These are phyloP conservation scores for Podaxis rugospora DNA, from an alignment of 768 basidiomycete genomes.

Conservation along the genomic window DNA sequence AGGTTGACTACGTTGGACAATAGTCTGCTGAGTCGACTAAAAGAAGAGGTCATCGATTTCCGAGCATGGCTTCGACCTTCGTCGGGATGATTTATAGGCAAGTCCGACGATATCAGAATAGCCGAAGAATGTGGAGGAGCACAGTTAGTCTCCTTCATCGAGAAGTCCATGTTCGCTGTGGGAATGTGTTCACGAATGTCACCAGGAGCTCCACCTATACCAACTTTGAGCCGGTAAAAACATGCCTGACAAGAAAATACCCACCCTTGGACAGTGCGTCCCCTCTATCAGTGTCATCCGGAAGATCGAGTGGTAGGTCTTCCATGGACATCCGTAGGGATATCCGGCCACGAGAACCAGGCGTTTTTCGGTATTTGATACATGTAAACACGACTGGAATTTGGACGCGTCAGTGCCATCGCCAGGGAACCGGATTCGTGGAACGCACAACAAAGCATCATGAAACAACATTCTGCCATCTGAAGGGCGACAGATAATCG, in stretches of 20 bases:
- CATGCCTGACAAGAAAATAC: constrained; percentile 31
- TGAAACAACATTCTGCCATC: constrained; percentile 51
- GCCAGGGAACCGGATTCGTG: background rate
- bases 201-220: background rate
- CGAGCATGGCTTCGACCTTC: constrained; percentile 9
- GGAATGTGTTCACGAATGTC: background rate
- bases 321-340: constrained; percentile 46
- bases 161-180: background rate
- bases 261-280: constrained; percentile 40
- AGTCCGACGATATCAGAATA: background rate
- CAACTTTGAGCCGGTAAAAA: background rate
- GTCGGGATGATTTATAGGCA: background rate
- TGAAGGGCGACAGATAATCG: constrained; percentile 43
- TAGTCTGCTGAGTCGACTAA: constrained; percentile 42
- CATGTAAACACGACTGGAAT: constrained; percentile 48
- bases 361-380: constrained; percentile 46
- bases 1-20: constrained; percentile 52
- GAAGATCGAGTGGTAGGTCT: constrained; percentile 29
- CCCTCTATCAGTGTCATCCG: constrained; percentile 20
- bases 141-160: background rate
- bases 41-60: constrained; percentile 20
- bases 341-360: constrained; percentile 50
- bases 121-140: background rate
- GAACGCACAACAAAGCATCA: constrained; percentile 57
- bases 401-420: background rate